These are phyloP conservation scores for Leptographium lundbergii DNA, from an alignment of 2,329 filamentous ascomycete species.

Conservation along the genomic window DNA sequence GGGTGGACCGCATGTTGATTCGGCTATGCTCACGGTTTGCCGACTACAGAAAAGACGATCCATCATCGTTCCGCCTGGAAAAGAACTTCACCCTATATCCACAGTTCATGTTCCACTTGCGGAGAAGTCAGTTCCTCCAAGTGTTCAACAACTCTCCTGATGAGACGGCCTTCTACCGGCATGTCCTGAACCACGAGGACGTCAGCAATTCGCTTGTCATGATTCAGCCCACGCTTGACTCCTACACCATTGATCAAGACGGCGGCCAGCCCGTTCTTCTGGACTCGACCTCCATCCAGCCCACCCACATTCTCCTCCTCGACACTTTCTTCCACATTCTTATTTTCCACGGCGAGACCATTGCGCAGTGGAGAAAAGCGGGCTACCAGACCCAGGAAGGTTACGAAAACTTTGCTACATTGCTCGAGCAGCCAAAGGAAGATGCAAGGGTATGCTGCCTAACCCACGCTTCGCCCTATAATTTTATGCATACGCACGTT, in stretches of 20 bases:
- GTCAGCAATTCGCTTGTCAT: conserved; percentile 94
- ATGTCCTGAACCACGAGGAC: conserved; percentile 94
- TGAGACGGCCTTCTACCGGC: conserved; percentile 96
- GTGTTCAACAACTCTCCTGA: conserved; percentile 99
- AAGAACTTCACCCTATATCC: conserved; percentile 99
- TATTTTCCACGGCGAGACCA: conserved; percentile 96
- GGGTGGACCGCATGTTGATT: conserved; percentile 98
- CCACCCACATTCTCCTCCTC: conserved; percentile 82
- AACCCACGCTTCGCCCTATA: not conserved
- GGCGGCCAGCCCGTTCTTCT: conserved; percentile 86
- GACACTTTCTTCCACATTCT: conserved; percentile 99
- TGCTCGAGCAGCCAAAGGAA: conserved; percentile 90
- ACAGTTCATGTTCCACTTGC: conserved; percentile 99
- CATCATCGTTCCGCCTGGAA: conserved; percentile 89
- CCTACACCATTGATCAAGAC: conserved; percentile 93
- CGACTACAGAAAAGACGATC: conserved; percentile 96
- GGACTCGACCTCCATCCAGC: conserved; percentile 92
- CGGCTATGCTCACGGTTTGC: conserved; percentile 91
- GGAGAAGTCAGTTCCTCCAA: conserved; percentile 92
- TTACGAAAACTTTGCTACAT: conserved; percentile 84
- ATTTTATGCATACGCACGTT: not conserved
- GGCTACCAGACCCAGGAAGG: conserved; percentile 97
- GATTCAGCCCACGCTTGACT: conserved; percentile 96
- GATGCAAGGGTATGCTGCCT: conserved; percentile 55
- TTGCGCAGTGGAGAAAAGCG: conserved; percentile 95